phyloP scores from a whole-genome alignment of 192 early-diverging fungal species.

The Pilaira anomala region DNA sequence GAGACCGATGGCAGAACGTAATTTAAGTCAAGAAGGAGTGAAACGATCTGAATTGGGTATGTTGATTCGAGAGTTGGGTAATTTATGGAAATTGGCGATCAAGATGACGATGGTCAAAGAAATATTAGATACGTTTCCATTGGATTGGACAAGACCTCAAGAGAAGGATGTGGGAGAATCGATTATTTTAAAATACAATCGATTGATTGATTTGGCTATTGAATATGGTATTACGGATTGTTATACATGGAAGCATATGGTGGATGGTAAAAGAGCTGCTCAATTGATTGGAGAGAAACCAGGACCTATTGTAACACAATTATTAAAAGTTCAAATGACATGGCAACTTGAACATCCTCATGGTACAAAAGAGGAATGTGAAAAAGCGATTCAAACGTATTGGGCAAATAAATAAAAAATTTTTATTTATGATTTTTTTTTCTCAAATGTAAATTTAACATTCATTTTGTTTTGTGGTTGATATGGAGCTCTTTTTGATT shows the following conservation, averaged over 20 bases:
- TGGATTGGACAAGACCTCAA: constrained; percentile 11
- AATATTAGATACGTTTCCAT: constrained; percentile 33
- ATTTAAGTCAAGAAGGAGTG: constrained; percentile 16
- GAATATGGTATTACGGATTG: constrained; percentile 43
- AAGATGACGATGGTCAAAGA: constrained; percentile 49
- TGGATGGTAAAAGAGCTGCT: constrained; percentile 65
- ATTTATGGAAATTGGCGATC: constrained; percentile 52
- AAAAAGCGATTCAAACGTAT: constrained; percentile 44
- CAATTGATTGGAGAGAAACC: constrained; percentile 64
- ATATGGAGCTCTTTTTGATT: not conserved
- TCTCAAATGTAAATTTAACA: not conserved
- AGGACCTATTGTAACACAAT: constrained; percentile 62
- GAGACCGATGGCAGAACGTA: not conserved
- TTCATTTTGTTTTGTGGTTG: not conserved
- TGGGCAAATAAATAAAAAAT: constrained; percentile 10
- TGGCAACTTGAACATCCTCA: constrained; percentile 80
- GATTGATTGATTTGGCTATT: constrained; percentile 30
- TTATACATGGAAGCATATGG: constrained; percentile 44
- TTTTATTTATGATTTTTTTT: not conserved
- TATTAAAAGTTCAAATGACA: constrained; percentile 68
- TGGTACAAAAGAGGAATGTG: constrained; percentile 60
- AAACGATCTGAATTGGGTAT: constrained; percentile 37
- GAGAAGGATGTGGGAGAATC: not conserved
- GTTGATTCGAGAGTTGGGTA: constrained; percentile 56
- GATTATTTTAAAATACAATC: constrained; percentile 29